These are phyloP conservation scores for Melampsora larici-populina DNA, from an alignment of 1,284 basidiomycete species.

Conservation along the genomic window DNA sequence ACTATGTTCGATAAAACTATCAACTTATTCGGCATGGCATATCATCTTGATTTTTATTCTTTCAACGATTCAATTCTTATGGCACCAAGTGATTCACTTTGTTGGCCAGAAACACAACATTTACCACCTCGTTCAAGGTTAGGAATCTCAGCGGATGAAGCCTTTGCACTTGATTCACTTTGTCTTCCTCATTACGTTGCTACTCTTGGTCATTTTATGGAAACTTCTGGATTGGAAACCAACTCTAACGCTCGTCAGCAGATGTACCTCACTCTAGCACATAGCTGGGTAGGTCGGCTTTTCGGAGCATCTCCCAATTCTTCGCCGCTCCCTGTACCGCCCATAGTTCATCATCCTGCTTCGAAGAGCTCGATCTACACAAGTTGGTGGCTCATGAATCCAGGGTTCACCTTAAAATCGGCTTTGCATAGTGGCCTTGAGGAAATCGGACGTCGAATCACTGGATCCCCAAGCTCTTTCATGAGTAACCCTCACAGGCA, in stretches of 20 bases:
- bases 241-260: neutral
- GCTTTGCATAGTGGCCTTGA: neutral
- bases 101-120: neutral
- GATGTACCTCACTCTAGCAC: neutral
- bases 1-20: neutral
- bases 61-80: neutral
- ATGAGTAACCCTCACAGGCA: neutral
- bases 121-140: neutral
- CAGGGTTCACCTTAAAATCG: neutral
- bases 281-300: slow-evolving; percentile 3
- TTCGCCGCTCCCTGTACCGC: neutral
- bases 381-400: neutral
- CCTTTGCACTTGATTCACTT: neutral
- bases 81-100: neutral
- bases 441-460: neutral
- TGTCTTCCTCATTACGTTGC: neutral
- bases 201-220: neutral
- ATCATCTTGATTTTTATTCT: neutral
- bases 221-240: neutral
- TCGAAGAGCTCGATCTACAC: neutral
- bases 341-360: neutral
- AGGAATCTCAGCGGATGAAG: neutral
- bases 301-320: neutral
- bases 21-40: neutral
- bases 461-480: neutral